Evolutionary conservation across 306 rosid genomes (phyloP), one percentile per base, ranked within the genome.

Genomic region (Vigna unguiculata): DNA sequence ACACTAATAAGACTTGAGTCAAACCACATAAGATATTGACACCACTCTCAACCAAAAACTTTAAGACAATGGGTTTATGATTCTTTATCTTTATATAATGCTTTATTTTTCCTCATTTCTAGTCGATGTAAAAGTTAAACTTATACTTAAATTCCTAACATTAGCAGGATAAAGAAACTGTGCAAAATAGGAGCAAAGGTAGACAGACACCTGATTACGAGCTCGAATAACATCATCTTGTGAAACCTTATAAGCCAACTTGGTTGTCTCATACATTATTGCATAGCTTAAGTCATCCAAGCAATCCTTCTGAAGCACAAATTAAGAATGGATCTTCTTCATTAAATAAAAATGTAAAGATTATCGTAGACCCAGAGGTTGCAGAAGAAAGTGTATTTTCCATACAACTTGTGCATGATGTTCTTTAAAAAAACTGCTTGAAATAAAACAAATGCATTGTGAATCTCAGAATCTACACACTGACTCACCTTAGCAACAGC

Each of bases 181-280:
- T 9, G 48, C 9, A 78, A 69, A 75, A 14, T 5, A 32, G 78
- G 48, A 52, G 38, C 7, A 30, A 6, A 45, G 54, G 71, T 30
- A n/a, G 74, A 22, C 82, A n/a, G 74, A 22, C 82, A 93, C 98
- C 97, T 93, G 97, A 83, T 93, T 91, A 71, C 98, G 90, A 2
- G 98, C 98, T 13, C 97, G 90, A 11, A 82, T 80, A 22, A 93
- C 97, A 76, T 93, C 93, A 85, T 86, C 91, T 69, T 91, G 92
- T 22, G 92, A 89, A 82, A 91, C 97, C 71, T 87, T 85, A 78
- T 87, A 87, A 57, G 87, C 95, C 78, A 93, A 85, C 84, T 93
- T 93, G 77, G 96, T 93, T 36, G 81, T 85, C 84, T 91, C 97
- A 45, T 91, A 77, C 98, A 93, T 93, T 62, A 93, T 87, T 73